Evolutionary conservation across 805 yeast genomes (phyloP).

Genomic region (Saccharomycopsis vini): DNA sequence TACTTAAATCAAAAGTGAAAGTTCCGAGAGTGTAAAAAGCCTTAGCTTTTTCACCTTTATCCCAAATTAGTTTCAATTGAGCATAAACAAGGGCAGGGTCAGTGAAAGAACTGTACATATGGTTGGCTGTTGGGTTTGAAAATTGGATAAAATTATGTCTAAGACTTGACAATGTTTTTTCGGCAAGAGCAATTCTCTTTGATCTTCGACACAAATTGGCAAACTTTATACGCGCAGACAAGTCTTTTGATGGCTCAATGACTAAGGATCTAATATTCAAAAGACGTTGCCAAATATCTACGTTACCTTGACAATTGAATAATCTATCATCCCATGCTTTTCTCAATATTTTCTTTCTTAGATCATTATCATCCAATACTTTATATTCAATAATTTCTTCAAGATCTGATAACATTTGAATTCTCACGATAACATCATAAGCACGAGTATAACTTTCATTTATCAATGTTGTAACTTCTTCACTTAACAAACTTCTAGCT

Average conservation of each 20-base stretch:
- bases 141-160: slow-evolving; percentile 24
- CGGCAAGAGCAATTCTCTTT: slow-evolving; percentile 86
- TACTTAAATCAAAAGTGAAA: slow-evolving; percentile 85
- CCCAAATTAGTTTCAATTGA: slow-evolving; percentile 95
- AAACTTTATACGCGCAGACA: slow-evolving; percentile 97
- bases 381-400: slow-evolving; percentile 92
- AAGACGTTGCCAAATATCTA: slow-evolving; percentile 98
- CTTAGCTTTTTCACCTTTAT: slow-evolving; percentile 78
- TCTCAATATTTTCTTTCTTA: slow-evolving; percentile 67
- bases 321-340: slow-evolving; percentile 91
- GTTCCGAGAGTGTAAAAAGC: slow-evolving; percentile 81
- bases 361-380: slow-evolving; percentile 73
- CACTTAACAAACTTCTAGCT: slow-evolving; percentile 83
- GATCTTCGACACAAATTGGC: slow-evolving; percentile 94
- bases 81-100: slow-evolving; percentile 78
- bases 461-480: slow-evolving; percentile 89
- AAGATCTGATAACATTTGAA: slow-evolving; percentile 93
- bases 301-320: slow-evolving; percentile 90
- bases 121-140: slow-evolving; percentile 25
- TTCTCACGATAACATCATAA: slow-evolving; percentile 90
- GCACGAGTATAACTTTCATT: slow-evolving; percentile 96
- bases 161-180: slow-evolving; percentile 74
- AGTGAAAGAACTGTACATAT: slow-evolving; percentile 53
- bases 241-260: slow-evolving; percentile 88
- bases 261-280: slow-evolving; percentile 88